Base-by-base conservation (phyloP, 2,329 filamentous ascomycete genomes). In the Ploettnerulaceae sp. region DNA sequence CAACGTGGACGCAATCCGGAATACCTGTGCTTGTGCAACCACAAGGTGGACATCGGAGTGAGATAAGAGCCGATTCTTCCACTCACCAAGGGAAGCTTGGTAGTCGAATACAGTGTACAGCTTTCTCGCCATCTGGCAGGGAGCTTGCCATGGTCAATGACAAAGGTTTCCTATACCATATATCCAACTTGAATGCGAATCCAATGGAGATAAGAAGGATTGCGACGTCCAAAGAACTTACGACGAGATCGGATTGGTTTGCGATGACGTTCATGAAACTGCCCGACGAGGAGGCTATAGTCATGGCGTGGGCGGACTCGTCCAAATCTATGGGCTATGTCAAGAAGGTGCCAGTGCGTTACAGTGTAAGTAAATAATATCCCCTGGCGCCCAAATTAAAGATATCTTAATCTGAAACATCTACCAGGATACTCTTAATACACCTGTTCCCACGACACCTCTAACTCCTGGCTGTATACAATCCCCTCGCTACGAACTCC, bases 1-100 rank as follows among this genome's bases (percentile, higher is more conserved):
- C 63, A 1, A 69, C 67, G 0, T 70, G 68, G 68, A 70, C 68
- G 1, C 68, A 69, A 48, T 69, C 66, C 1, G 68, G 68, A 2
- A 57, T 58, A n/a, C 68, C 68, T 0, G 51, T 69, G 4, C 57
- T 70, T 2, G 58, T 69, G 2, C 66, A 69, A 39, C 67, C 67
- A 7, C 57, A 61, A 36, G 64, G 64, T 33, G 66, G 66, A 1
- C 61, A 68, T 38, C 59, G 57, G 46, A 65, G 56, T 7, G 63
- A 66, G 5, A 62, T 70, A 25, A 63, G 57, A 31, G 58, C 62
- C 0, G 62, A 66, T 12, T 31, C 51, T 0, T 55, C 65, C 0
- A 54, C 53, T 3, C 52, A 58, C 12, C 60, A 63, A 29, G 62
- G 62, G 32, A 67, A 62, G 40, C 54, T 70, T 1, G 67, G 68